These are phyloP conservation scores for Lupinus albus DNA, from an alignment of 306 rosid species.

Conservation along the genomic window DNA sequence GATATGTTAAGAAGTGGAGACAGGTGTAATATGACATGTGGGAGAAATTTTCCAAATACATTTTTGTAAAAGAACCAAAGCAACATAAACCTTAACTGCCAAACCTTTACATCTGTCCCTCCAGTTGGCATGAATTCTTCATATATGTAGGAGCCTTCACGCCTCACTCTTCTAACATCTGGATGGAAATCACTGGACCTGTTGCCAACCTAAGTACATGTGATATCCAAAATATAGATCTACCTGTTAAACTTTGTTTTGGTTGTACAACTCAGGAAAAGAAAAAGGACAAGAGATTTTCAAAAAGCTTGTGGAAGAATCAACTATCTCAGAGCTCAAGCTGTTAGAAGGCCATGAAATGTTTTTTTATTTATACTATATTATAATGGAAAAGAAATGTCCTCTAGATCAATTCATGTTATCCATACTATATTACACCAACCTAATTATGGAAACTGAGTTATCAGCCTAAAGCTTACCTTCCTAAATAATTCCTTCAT, in stretches of 20 bases:
- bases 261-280: constrained; percentile 10
- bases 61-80: neutral
- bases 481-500: constrained; percentile 98
- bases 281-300: constrained; percentile 13
- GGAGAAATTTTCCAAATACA: constrained; percentile 7
- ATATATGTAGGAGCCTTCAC: constrained; percentile 95
- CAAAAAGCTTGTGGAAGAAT: constrained; percentile 32
- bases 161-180: constrained; percentile 94
- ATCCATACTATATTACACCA: constrained; percentile 22
- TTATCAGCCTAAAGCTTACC: constrained; percentile 61
- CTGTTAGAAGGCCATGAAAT: constrained; percentile 30
- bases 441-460: constrained; percentile 36
- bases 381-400: constrained; percentile 35
- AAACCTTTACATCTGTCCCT: constrained; percentile 99
- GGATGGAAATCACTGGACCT: constrained; percentile 97
- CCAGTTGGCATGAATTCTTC: constrained; percentile 99
- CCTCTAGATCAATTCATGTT: constrained; percentile 26
- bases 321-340: constrained; percentile 31
- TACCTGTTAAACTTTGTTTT: constrained; percentile 32
- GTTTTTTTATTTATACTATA: no score
- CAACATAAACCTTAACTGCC: constrained; percentile 42
- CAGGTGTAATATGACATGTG: neutral
- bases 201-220: constrained; percentile 80
- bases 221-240: constrained; percentile 33
- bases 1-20: constrained; percentile 21